Base-by-base conservation (phyloP, 768 basidiomycete genomes). In the Boletellus sp. region DNA sequence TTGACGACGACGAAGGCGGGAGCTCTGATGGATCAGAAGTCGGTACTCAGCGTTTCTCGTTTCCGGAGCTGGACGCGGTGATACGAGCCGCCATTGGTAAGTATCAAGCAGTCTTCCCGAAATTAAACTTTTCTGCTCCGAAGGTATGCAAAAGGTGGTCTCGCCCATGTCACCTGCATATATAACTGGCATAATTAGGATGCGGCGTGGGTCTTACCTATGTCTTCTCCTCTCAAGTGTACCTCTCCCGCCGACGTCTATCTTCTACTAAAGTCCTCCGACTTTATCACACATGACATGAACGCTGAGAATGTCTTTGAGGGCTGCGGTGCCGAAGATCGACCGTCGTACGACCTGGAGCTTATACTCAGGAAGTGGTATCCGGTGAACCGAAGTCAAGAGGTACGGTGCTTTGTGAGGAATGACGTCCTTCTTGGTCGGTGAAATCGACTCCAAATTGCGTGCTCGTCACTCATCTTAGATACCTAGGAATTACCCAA, bases 71-170 rank as follows among this genome's bases (percentile, higher is more conserved):
- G n/a, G 91, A 94, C 59, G 69, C 72, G 13, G 72, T 72, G 49
- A 94, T 97, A 53, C 72, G 89, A 42, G 65, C 71, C 13, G 78
- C 76, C 31, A 73, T 96, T n/a, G 58, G 70, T 39, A 68, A 78
- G 48, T 94, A 89, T 65, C 87, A 82, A 3, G 86, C 85, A 6
- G 85, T 95, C 24, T 98, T 98, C 65, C 94, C 94, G 1, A 98
- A 98, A 70, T 81, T 98, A 48, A 97, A 96, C 62, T 96, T 94
- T 71, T 90, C 93, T 6, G 85, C 90, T n/a, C 94, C 94, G 13
- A 87, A 85, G 73, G 94, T 88, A 51, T 50, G 75, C 58, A 34
- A 19, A 23, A 51, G 60, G 17, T 45, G 37, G 37, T 33, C 9
- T 22, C 11, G 3, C 12, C 22, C 24, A 10, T 17, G 23, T 52